Evolutionary conservation across 2,329 filamentous ascomycete genomes (phyloP), one percentile per base, ranked within the genome.

Genomic region (Rhynchosporium agropyri): DNA sequence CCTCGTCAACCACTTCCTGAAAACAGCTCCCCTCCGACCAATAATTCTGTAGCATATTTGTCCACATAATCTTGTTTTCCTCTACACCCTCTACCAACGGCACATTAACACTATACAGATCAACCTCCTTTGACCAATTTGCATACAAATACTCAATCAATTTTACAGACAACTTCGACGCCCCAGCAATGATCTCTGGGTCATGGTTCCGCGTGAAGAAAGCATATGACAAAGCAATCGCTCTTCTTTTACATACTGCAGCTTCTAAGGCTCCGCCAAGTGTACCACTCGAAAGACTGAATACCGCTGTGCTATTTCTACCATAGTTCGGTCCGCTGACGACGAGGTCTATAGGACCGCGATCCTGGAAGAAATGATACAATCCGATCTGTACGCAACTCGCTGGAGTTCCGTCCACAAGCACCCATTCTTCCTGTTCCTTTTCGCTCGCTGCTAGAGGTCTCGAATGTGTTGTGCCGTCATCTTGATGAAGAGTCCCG

Each of bases 81-180:
- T 88, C 88, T 0, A 97, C 85, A 6, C 87, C 89, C 64, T 90
- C 88, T 13, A 95, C 83, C 10, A 98, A 80, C 26, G 95, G 94
- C 8, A 98, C 89, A 73, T 98, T 98, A 69, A 98, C 87, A 54
- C 84, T 90, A 76, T 97, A 98, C n/a, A 98, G 78, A 73, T 96
- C 91, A 4, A 91, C 87, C 64, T 82, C 83, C 38, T 80, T 76
- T 58, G 87, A 87, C 89, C 91, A 97, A 73, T 92, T 89, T 55
- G 83, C 81, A 70, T 84, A 87, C 6, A 99, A 80, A 65, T 91
- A 84, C 75, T 97, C 89, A 67, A 97, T 88, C 29, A 98, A 81
- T 67, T 83, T 84, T 29, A 95, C 88, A 29, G 88, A 86, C 70
- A 94, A 87, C 50, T 84, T 80, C 43, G 88, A 91, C 2, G 92